Percentiles rank a stretch among this genome's conserved stretches.
Evolutionary conservation across 2,329 filamentous ascomycete genomes (phyloP).

Genomic region (Ophiostoma triangulosporum): DNA sequence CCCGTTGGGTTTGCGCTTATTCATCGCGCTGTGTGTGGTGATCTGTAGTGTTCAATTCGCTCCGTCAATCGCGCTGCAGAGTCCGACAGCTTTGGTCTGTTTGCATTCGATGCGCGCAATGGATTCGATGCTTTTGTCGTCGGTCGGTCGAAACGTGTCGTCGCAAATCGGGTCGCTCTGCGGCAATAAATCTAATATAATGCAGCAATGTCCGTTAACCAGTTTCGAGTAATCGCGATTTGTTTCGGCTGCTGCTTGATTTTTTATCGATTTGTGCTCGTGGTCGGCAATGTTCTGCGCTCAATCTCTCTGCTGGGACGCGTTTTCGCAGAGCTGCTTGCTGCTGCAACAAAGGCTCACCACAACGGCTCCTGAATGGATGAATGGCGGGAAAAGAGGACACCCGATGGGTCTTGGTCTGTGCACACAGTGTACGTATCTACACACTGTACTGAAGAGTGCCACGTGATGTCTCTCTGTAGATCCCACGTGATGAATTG

Average conservation of each 20-base stretch:
- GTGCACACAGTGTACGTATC: not conserved
- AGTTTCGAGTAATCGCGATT: no score
- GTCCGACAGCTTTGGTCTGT: not conserved
- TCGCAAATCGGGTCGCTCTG: not conserved
- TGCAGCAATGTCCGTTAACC: no score
- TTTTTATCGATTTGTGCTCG: no score
- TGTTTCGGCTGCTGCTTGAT: no score
- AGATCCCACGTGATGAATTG: not conserved
- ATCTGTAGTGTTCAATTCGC: not conserved
- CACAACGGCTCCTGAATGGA: not conserved
- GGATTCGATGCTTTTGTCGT: not conserved
- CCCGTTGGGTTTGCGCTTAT: conserved; percentile 15
- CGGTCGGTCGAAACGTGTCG: not conserved
- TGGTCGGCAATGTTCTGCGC: not conserved
- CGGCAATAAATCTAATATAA: no score
- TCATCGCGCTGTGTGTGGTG: conserved; percentile 7
- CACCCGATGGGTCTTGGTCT: not conserved
- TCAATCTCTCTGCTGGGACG: not conserved
- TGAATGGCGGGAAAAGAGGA: not conserved
- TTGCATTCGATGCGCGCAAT: not conserved
- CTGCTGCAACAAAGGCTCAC: not conserved
- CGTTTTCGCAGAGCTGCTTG: not conserved
- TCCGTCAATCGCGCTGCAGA: not conserved
- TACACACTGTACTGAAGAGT: not conserved
- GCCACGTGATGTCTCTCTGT: not conserved